These are phyloP conservation scores for Coemansia guatemalensis DNA, from an alignment of 192 early-diverging fungal genomes.

Conservation along the genomic window DNA sequence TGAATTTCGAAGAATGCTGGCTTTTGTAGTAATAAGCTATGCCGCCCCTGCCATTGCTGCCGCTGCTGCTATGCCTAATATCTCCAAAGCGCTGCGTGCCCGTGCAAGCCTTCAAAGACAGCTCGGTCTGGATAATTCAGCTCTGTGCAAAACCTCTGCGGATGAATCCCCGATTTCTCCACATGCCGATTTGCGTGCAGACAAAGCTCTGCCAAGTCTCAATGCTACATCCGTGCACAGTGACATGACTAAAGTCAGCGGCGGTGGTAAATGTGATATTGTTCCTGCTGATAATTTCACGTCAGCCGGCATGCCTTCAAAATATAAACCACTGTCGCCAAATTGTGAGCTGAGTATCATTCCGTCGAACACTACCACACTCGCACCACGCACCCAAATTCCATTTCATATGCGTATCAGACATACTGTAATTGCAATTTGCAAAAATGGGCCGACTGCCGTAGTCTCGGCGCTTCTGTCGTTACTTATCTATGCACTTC, in stretches of 20 bases:
- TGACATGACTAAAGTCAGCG: conserved; percentile 2
- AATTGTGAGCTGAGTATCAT: neutral
- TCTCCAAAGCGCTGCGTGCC: neutral
- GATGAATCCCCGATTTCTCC: neutral
- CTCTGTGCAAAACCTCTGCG: neutral
- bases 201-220: neutral
- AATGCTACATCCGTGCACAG: conserved; percentile 3
- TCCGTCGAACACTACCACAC: conserved; percentile 1
- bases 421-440: neutral
- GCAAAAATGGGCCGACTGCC: conserved; percentile 5
- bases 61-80: neutral
- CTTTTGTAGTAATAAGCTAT: neutral
- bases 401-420: neutral
- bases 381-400: neutral
- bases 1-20: neutral
- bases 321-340: neutral
- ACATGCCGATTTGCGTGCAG: neutral
- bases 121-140: neutral
- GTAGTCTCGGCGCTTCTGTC: conserved; percentile 5
- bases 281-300: neutral
- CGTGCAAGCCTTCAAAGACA: neutral
- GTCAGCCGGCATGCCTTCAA: neutral
- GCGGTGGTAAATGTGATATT: neutral
- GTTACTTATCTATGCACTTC: conserved; percentile 9
- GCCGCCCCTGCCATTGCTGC: conserved; percentile 1